A percentile compares a stretch with the other conserved stretches of the same genome.
phyloP scores from a whole-genome alignment of 768 basidiomycete genomes.

The Guyanaporus albipodus region DNA sequence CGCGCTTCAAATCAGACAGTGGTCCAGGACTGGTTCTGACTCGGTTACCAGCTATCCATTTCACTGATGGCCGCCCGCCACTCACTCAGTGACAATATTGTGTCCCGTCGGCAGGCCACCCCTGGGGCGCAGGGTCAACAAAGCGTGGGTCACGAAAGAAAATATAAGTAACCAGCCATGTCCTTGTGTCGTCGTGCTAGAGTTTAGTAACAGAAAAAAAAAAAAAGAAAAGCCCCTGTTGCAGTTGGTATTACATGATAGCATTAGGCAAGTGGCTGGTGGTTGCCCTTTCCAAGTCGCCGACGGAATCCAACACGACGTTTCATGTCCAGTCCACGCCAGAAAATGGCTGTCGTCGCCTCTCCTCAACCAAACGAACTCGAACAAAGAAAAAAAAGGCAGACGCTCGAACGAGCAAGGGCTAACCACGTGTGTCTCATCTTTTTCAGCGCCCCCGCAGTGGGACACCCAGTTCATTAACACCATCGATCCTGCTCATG shows the following conservation, averaged over 20 bases:
- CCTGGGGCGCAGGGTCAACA: no score
- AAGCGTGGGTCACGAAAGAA: no score
- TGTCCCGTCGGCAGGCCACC: no score
- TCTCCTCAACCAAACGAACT: constrained; percentile 26
- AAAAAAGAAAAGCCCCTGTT: not conserved
- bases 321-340: constrained; percentile 11
- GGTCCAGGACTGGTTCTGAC: no score
- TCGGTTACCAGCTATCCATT: no score
- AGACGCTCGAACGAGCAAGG: constrained; percentile 52
- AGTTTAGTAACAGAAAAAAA: no score
- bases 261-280: not conserved
- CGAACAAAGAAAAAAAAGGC: constrained; percentile 41
- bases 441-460: not conserved
- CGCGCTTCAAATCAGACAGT: no score
- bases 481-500: no score
- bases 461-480: not conserved
- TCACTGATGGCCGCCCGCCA: no score
- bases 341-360: constrained; percentile 19
- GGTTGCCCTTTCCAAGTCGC: not conserved
- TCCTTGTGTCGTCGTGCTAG: no score
- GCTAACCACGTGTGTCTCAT: constrained; percentile 48
- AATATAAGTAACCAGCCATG: no score
- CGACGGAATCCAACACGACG: not conserved
- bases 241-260: not conserved
- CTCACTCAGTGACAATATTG: no score